Percentiles rank a stretch among this genome's conserved stretches.
Evolutionary conservation across 371 early-diverging fungal species (phyloP).

Genomic region (Mucor piriformis): DNA sequence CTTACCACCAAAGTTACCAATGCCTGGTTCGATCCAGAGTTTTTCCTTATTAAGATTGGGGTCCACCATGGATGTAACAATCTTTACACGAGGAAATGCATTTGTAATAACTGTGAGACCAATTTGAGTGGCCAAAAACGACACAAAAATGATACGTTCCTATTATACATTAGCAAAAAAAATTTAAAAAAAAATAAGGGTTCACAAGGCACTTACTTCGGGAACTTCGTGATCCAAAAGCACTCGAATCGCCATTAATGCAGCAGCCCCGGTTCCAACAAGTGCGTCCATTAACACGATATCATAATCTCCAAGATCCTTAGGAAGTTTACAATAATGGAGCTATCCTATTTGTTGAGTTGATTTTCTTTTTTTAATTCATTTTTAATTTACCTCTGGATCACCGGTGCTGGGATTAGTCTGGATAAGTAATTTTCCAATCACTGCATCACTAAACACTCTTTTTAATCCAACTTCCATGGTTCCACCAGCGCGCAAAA

Average conservation of each 20-base stretch:
- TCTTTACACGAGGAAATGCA: constrained; percentile 82
- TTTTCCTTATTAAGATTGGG: constrained; percentile 64
- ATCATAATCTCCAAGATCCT: constrained; percentile 57
- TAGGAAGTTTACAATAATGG: constrained; percentile 79
- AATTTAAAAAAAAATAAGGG: not conserved
- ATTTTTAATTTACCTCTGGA: constrained; percentile 56
- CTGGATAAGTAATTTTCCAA: constrained; percentile 90
- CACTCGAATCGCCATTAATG: constrained; percentile 91
- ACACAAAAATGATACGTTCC: constrained; percentile 82
- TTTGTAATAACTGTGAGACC: constrained; percentile 75
- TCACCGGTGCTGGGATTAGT: constrained; percentile 81
- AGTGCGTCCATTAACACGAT: constrained; percentile 81
- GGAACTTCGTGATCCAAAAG: constrained; percentile 86
- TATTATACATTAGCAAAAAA: constrained; percentile 14
- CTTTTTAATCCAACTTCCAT: constrained; percentile 87
- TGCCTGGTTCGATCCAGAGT: constrained; percentile 79
- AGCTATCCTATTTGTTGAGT: constrained; percentile 42
- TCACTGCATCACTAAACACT: constrained; percentile 71
- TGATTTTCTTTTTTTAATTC: not conserved
- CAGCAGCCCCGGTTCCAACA: constrained; percentile 88
- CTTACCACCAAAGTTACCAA: constrained; percentile 84
- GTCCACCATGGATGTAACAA: constrained; percentile 82
- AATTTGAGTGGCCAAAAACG: constrained; percentile 76
- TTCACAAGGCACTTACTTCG: constrained; percentile 41
- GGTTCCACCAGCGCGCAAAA: constrained; percentile 86